A percentile compares a stretch with the other conserved stretches of the same genome.
phyloP scores from a whole-genome alignment of 768 basidiomycete species.

The Leccinum sublutescens region DNA sequence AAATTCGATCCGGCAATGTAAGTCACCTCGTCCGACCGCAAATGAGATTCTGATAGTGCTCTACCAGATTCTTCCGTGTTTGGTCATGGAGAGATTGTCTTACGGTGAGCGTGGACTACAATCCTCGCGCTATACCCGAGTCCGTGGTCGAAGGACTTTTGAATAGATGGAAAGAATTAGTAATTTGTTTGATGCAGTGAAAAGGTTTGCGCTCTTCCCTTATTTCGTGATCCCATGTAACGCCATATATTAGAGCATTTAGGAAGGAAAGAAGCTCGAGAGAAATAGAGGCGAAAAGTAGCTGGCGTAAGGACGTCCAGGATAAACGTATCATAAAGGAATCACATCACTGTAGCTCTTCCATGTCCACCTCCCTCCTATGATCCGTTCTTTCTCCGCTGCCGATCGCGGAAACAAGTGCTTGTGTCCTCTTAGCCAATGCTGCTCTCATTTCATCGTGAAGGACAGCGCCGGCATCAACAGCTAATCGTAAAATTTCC shows the following conservation, averaged over 20 bases:
- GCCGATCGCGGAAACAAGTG: constrained; percentile 63
- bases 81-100: constrained; percentile 5
- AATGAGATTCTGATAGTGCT: too few relatives aligned
- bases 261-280: constrained; percentile 98
- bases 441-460: constrained; percentile 82
- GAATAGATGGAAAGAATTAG: constrained; percentile 1
- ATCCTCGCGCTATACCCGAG: not conserved
- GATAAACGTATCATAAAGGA: constrained; percentile 7
- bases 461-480: constrained; percentile 73
- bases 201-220: not conserved
- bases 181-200: not conserved
- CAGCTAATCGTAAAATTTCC: constrained; percentile 78
- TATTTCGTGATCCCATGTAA: constrained; percentile 25
- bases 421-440: constrained; percentile 58
- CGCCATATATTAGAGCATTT: constrained; percentile 79
- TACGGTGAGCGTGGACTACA: constrained; percentile 3
- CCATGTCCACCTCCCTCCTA: constrained; percentile 33
- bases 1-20: constrained; percentile 1
- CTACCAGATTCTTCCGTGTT: constrained; percentile 1
- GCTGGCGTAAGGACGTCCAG: constrained; percentile 60
- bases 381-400: constrained; percentile 36
- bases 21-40: not conserved
- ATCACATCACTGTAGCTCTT: constrained; percentile 26
- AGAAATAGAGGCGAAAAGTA: constrained; percentile 88
- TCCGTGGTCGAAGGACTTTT: not conserved